Percentiles rank a stretch among this genome's conserved stretches.
Conservation (phyloP, 192 early-diverging fungal species). For the Coemansia interrupta region DNA sequence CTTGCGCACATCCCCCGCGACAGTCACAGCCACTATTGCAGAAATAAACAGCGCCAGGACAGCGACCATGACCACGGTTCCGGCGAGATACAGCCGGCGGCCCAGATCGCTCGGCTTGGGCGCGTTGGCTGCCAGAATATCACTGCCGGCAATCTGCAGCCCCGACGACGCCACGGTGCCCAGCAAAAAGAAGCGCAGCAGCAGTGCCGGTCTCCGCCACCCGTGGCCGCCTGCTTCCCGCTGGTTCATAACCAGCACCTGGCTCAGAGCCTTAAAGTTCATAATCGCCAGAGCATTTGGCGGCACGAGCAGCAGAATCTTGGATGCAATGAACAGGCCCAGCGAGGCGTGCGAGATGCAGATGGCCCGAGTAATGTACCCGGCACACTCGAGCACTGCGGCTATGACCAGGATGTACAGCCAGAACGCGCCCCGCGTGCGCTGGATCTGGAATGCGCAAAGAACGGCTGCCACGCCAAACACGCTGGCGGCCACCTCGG, state of each 20-base stretch:
- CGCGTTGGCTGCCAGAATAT: too few species aligned
- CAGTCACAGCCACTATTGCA: too few species aligned
- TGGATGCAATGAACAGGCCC: slow-evolving; percentile 28
- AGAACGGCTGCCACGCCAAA: slow-evolving; percentile 13
- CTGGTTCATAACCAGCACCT: background rate
- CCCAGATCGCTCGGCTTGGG: too few species aligned
- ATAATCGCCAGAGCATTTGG: slow-evolving; percentile 30
- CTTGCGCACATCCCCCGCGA: background rate
- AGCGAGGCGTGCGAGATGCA: slow-evolving; percentile 33
- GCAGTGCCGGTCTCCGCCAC: background rate
- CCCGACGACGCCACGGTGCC: too few species aligned
- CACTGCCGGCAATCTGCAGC: too few species aligned
- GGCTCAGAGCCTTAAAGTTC: slow-evolving; percentile 35
- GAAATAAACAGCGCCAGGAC: too few species aligned
- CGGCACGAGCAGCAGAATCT: slow-evolving; percentile 37
- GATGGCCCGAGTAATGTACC: slow-evolving; percentile 28
- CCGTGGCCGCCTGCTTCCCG: background rate
- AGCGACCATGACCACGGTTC: too few species aligned
- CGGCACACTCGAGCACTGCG: slow-evolving; percentile 25
- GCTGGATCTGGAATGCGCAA: slow-evolving; percentile 10
- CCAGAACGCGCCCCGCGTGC: slow-evolving; percentile 20
- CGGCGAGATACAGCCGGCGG: too few species aligned
- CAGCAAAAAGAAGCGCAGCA: too few species aligned
- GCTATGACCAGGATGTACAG: slow-evolving; percentile 31
- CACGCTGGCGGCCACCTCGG: slow-evolving; percentile 18